Base-by-base conservation (phyloP, 129 eudicot genomes). In the Centella asiatica region DNA sequence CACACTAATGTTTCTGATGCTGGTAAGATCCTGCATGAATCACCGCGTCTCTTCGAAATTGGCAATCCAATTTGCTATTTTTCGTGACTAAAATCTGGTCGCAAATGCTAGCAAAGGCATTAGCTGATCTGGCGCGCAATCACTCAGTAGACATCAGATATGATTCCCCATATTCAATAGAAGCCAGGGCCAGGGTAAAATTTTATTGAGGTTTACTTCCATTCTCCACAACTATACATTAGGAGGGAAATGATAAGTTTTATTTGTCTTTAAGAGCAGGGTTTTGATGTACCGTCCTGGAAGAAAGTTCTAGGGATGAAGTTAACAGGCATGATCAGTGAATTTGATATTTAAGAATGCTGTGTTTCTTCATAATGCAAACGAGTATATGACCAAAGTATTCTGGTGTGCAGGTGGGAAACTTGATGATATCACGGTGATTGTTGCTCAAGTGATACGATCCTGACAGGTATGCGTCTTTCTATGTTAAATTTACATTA, bases 371-470 rank as follows among this genome's bases (percentile, higher is more conserved):
- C 22, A 31, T 60, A 13, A 24, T 50, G 64, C 34, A 12, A 1
- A 60, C 11, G 17, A 53, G 25, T 39, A 51, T 54, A 17, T 14
- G 37, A 59, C 2, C 78, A 37, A 19, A 46, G 14, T 39, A 25
- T 70, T 68, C 15, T 48, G 17, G 2, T 74, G 42, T 65, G 76
- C 77, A 89, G 97, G 97, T 34, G 97, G 97, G 56, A 90, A 90
- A 84, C 80, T 84, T 72, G 97, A 90, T 67, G 97, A 90, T 72
- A 81, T 90, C 57, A 90, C 97, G 10, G 97, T 90, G 48, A 72
- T 90, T 62, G 85, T 90, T 66, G 95, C 69, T 61, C 79, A 73
- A 46, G 32, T 83, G 70, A 68, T 70, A 65, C 58, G 80, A 72
- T 70, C 57, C 29, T 83, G 69, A 78, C 19, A 7, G 28, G 40